Evolutionary conservation across 1,284 basidiomycete species (phyloP).

Genomic region (Heterobasidion occidentale): DNA sequence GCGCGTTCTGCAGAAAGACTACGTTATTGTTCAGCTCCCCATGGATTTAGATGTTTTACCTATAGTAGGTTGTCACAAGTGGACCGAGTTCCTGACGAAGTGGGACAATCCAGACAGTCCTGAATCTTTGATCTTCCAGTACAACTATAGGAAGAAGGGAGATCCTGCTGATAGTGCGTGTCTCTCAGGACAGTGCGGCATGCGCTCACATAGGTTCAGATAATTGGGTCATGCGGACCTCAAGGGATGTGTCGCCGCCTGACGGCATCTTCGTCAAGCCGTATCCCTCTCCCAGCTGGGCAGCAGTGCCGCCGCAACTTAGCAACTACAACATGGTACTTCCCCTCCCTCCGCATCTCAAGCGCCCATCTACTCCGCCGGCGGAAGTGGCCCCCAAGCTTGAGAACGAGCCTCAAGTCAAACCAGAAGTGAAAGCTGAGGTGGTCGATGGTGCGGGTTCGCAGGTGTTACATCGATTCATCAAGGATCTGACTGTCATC

Average conservation of each 20-base stretch:
- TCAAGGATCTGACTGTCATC: background rate
- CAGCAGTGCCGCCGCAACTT: background rate
- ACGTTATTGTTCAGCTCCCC: conserved; percentile 2
- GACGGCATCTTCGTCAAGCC: background rate
- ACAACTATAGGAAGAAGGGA: conserved; percentile 1
- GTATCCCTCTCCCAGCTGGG: conserved; percentile 3
- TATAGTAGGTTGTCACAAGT: conserved; percentile 1
- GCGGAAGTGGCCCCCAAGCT: background rate
- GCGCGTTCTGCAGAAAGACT: background rate
- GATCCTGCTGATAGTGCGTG: conserved; percentile 1
- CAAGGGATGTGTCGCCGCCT: background rate
- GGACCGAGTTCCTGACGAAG: background rate
- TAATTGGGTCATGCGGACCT: background rate
- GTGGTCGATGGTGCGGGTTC: background rate
- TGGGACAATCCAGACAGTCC: background rate
- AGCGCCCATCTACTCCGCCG: conserved; percentile 2
- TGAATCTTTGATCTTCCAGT: background rate
- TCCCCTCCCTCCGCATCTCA: background rate
- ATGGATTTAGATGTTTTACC: background rate
- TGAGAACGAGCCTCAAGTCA: background rate
- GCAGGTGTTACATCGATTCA: background rate
- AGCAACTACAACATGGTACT: background rate
- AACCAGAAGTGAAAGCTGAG: background rate
- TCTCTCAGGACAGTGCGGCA: too few relatives aligned
- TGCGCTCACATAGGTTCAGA: background rate